Conservation (phyloP, 306 rosid genomes). For the Purshia tridentata region DNA sequence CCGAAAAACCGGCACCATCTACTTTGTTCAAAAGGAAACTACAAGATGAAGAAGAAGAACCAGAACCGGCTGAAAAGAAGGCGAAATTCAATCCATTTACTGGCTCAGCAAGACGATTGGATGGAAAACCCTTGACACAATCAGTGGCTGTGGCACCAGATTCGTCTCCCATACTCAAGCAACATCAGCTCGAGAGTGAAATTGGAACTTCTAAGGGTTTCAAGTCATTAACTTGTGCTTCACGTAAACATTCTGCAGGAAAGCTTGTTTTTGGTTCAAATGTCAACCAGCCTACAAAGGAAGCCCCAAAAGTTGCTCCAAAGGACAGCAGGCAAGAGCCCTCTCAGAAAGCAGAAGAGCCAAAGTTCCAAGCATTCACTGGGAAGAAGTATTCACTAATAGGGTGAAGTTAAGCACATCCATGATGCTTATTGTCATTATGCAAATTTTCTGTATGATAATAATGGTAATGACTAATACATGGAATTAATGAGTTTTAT, state of each 20-base stretch:
- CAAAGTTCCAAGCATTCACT: constrained; percentile 6
- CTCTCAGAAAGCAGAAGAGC: background rate
- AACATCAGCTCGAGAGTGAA: background rate
- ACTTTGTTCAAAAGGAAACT: background rate
- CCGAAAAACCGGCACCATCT: background rate
- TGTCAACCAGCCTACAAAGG: background rate
- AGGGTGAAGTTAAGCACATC: background rate
- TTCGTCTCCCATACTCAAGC: background rate
- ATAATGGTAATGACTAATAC: no score
- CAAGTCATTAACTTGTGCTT: background rate
- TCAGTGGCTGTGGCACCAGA: background rate
- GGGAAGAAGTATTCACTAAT: constrained; percentile 14
- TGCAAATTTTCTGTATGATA: no score
- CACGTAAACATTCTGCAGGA: background rate
- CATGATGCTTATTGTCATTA: no score
- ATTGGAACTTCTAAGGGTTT: background rate
- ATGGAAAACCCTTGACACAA: constrained; percentile 7
- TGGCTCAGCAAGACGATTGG: constrained; percentile 9
- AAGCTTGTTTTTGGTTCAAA: background rate
- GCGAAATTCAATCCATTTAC: constrained; percentile 2
- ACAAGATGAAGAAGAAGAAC: background rate
- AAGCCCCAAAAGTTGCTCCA: background rate
- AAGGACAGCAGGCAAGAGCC: background rate
- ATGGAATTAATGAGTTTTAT: no score
- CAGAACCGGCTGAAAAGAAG: background rate